Percentiles rank a stretch among this genome's conserved stretches.
These are phyloP conservation scores for Triticum turgidum DNA, from an alignment of 176 grass and related monocot species.

Conservation along the genomic window DNA sequence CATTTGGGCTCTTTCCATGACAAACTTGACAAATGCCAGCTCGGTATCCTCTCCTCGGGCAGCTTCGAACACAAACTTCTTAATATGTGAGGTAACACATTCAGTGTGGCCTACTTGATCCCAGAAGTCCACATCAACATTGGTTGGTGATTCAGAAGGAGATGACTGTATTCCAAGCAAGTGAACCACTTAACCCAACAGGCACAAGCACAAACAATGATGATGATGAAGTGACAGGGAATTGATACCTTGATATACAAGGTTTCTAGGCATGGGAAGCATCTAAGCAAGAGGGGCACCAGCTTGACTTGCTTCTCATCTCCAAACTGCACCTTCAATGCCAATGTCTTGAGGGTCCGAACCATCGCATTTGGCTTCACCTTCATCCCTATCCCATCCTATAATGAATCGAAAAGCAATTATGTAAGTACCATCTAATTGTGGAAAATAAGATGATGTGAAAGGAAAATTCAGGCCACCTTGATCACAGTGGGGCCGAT, in stretches of 20 bases:
- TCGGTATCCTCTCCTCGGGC: constrained; percentile 36
- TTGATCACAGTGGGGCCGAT: constrained; percentile 48
- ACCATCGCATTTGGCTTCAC: constrained; percentile 47
- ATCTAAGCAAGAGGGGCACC: constrained; percentile 44
- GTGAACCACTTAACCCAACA: background rate
- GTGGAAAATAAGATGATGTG: background rate
- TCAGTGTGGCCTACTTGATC: constrained; percentile 50
- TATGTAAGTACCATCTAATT: background rate
- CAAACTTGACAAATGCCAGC: constrained; percentile 41
- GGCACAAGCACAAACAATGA: background rate
- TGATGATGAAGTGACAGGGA: background rate
- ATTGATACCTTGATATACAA: constrained; percentile 47
- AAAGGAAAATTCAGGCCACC: constrained; percentile 15
- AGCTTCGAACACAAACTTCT: constrained; percentile 44
- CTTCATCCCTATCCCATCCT: constrained; percentile 37
- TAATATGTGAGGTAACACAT: constrained; percentile 48
- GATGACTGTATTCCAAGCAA: constrained; percentile 39
- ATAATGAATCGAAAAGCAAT: constrained; percentile 22
- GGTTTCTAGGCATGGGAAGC: constrained; percentile 55
- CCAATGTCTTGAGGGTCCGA: constrained; percentile 41
- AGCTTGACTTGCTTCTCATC: constrained; percentile 48
- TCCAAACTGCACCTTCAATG: constrained; percentile 44
- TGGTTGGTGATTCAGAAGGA: constrained; percentile 25
- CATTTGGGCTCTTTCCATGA: constrained; percentile 56
- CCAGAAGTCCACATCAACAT: constrained; percentile 37